A percentile compares a stretch with the other conserved stretches of the same genome.
These are phyloP conservation scores for Themeda triandra DNA, from an alignment of 176 grass and related monocot species.

Conservation along the genomic window DNA sequence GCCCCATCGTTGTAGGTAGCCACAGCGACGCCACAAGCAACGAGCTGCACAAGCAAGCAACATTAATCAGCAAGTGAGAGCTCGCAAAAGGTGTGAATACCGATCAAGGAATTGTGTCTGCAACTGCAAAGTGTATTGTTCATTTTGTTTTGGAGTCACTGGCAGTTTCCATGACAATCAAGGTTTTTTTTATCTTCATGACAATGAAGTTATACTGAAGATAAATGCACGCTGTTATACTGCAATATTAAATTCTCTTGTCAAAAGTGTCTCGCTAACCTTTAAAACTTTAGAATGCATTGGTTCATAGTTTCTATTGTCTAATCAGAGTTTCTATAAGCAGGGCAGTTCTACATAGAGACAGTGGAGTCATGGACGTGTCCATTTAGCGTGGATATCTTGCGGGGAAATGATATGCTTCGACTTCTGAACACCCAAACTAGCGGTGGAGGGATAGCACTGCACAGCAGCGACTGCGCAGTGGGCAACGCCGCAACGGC, in stretches of 20 bases:
- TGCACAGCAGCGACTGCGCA: too few species aligned
- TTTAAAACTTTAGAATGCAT: not conserved
- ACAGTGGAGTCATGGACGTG: not conserved
- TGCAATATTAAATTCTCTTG: not conserved
- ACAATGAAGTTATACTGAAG: not conserved
- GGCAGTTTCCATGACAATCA: not conserved
- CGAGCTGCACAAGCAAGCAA: slow-evolving; percentile 45
- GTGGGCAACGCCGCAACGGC: too few species aligned
- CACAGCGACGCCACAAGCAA: slow-evolving; percentile 88
- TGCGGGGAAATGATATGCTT: not conserved
- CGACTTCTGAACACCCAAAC: not conserved
- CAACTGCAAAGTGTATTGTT: not conserved
- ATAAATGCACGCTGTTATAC: not conserved
- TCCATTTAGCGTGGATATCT: not conserved
- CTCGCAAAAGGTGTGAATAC: too few species aligned
- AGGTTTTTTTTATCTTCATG: too few species aligned
- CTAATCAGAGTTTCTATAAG: not conserved
- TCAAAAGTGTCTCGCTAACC: not conserved
- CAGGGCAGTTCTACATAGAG: not conserved
- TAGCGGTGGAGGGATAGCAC: not conserved
- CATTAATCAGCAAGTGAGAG: too few species aligned
- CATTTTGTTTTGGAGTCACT: not conserved
- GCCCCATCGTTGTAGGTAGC: slow-evolving; percentile 89
- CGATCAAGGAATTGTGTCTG: not conserved
- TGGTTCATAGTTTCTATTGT: not conserved